Base-by-base conservation (phyloP, 305 asterid genomes). In the Fraxinus nigra region DNA sequence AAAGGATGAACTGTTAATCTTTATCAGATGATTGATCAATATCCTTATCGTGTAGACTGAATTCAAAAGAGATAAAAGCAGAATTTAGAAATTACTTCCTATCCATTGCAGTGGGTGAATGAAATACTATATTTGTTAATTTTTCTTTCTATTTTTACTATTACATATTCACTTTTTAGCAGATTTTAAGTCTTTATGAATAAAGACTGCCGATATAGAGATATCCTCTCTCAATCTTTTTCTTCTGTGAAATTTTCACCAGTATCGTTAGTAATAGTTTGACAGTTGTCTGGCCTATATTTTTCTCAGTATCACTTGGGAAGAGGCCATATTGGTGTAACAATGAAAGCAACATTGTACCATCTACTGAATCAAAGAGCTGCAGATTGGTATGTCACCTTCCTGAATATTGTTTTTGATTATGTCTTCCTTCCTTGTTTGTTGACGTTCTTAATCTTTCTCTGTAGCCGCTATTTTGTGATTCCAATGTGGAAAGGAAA, bases 401-500 rank as follows among this genome's bases (percentile, higher is more conserved):
- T 20, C 79, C 72, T 79, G 73, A 0, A 76, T 48, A 77, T 76
- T 48, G 35, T 61, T 65, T 70, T 82, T 48, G 5, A 63, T 76
- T 51, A 32, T 67, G 14, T 72, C 46, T 30, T 40, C 80, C 22
- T 54, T 86, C 78, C 16, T 83, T 73, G 48, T 79, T 81, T 75
- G 46, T 37, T 81, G 87, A 48, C 56, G 65, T 69, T 43, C 75
- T 81, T 63, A 38, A 72, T 74, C 63, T 77, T 82, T 81, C 51
- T 87, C 82, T 85, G 87, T 90, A 92, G 99, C 88, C 98, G 89
- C 43, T 90, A 93, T 85, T 95, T 95, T 84, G 99, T 92, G 87
- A 85, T 94, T 87, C 97, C 98, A 2, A 34, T 94, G 85, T 93
- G 99, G 98, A 94, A 88, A 89, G 98, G 98, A 88, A 90, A 88